Percentiles rank a stretch among this genome's conserved stretches.
Evolutionary conservation across 1,139 yeast genomes (phyloP).

Genomic region (Yamadazyma taylorii): DNA sequence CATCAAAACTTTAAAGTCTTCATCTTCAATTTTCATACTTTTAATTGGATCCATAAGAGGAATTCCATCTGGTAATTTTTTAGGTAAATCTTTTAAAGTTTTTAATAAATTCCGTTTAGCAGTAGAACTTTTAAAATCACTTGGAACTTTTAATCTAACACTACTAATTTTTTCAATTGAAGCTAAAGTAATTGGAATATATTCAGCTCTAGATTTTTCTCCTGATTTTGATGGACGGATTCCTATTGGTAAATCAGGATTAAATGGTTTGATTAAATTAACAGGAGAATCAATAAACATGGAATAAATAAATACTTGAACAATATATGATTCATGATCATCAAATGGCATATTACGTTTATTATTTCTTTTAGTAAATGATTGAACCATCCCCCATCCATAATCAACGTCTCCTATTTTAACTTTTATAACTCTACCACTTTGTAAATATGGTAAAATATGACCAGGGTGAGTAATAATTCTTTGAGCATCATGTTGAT

Average conservation of each 20-base stretch:
- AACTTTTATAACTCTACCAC: slow-evolving; percentile 82
- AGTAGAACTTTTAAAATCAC: slow-evolving; percentile 67
- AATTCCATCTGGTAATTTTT: slow-evolving; percentile 85
- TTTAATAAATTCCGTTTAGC: slow-evolving; percentile 75
- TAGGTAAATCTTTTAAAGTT: slow-evolving; percentile 74
- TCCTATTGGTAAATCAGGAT: slow-evolving; percentile 82
- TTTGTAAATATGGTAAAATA: slow-evolving; percentile 76
- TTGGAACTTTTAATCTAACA: slow-evolving; percentile 78
- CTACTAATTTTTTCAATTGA: slow-evolving; percentile 77
- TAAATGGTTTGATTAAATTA: slow-evolving; percentile 65
- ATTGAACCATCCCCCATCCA: slow-evolving; percentile 94
- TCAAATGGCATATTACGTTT: slow-evolving; percentile 57
- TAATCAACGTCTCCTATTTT: slow-evolving; percentile 62
- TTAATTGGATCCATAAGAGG: slow-evolving; percentile 88
- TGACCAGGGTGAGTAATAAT: slow-evolving; percentile 94
- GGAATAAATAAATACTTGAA: slow-evolving; percentile 77
- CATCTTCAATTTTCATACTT: slow-evolving; percentile 87
- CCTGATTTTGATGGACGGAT: slow-evolving; percentile 77
- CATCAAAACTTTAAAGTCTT: slow-evolving; percentile 66
- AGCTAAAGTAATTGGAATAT: slow-evolving; percentile 79
- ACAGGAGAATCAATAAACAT: slow-evolving; percentile 80
- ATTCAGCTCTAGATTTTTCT: slow-evolving; percentile 72
- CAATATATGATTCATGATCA: slow-evolving; percentile 87
- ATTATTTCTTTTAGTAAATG: slow-evolving; percentile 66
- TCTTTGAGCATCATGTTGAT: slow-evolving; percentile 75